Base-by-base conservation (phyloP, 192 early-diverging fungal species). In the Chytriomyces confervae region DNA sequence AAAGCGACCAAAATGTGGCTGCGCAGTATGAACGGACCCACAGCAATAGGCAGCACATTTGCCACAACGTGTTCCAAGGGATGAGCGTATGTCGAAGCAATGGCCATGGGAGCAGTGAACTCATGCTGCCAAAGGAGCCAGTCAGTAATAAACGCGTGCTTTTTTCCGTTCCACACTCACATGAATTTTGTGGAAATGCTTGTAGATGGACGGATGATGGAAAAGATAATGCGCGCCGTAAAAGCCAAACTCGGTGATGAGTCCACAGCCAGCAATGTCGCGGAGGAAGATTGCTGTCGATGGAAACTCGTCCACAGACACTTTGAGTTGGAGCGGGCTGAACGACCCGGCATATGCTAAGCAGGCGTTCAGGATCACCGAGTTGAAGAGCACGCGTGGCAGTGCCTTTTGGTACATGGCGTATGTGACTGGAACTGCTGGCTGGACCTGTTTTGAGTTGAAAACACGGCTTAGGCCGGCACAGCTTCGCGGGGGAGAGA, bases 161-260 rank as follows among this genome's bases (percentile, higher is more conserved):
- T 36, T 36, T 36, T 36, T 2, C 29, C 2, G 0, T 36, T 2
- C 29, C 29, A 0, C 29, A 36, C 53, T 57, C 53, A 57, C 53
- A 86, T 98, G 95, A 13, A 92, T 84, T 86, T 98, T 98, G 90
- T 98, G 97, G 72, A 98, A 91, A 66, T 88, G 79, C 77, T 93
- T 92, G 85, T 98, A 98, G 73, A 96, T 82, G 43, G 89, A 86
- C 3, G 92, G 91, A 78, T 92, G 93, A 87, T 98, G 97, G 69
- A 98, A 87, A 53, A 89, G 79, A 45, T 94, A 91, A 85, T 98
- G 97, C 20, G 89, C 83, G 86, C 88, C 93, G 89, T 96, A 96
- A 76, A 96, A 94, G 80, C 86, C 93, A 36, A 91, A 87, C 76
- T 98, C 96, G 81, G 95, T 94, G 64, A 94, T 82, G 20, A 96